These are phyloP conservation scores for Pyrenophora tritici-repentis DNA, from an alignment of 2,329 filamentous ascomycete species.

Conservation along the genomic window DNA sequence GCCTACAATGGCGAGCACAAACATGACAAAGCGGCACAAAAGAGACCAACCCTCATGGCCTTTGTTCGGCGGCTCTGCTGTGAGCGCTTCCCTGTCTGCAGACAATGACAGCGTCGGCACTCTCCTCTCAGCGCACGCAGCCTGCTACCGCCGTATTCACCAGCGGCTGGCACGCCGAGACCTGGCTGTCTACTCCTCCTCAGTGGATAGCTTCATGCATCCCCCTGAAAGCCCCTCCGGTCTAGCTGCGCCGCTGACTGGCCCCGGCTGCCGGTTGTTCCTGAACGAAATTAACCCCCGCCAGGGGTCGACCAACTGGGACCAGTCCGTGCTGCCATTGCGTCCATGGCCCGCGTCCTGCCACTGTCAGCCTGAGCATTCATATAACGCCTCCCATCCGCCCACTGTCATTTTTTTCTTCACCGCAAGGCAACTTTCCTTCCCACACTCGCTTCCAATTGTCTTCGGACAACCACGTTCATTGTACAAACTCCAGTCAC, in stretches of 20 bases:
- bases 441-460: constrained; percentile 41
- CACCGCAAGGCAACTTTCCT: constrained; percentile 45
- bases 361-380: constrained; percentile 35
- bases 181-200: constrained; percentile 18
- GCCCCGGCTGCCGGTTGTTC: constrained; percentile 31
- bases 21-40: not conserved
- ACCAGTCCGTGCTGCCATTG: constrained; percentile 22
- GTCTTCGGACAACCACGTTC: constrained; percentile 42
- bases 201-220: constrained; percentile 30
- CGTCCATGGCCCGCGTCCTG: constrained; percentile 37
- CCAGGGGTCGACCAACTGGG: constrained; percentile 35
- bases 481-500: constrained; percentile 44
- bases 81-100: constrained; percentile 9
- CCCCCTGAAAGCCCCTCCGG: constrained; percentile 27
- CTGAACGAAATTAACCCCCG: constrained; percentile 44
- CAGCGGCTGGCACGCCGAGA: constrained; percentile 25
- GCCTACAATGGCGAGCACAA: not conserved
- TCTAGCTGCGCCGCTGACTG: constrained; percentile 32
- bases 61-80: not conserved
- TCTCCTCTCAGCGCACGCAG: constrained; percentile 63
- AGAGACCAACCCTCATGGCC: constrained; percentile 4
- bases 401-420: constrained; percentile 22
- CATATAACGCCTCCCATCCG: constrained; percentile 38
- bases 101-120: constrained; percentile 5
- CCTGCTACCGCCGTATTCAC: constrained; percentile 59